phyloP scores from a whole-genome alignment of 345 rosid genomes.

The Eucalyptus sideroxylon region DNA sequence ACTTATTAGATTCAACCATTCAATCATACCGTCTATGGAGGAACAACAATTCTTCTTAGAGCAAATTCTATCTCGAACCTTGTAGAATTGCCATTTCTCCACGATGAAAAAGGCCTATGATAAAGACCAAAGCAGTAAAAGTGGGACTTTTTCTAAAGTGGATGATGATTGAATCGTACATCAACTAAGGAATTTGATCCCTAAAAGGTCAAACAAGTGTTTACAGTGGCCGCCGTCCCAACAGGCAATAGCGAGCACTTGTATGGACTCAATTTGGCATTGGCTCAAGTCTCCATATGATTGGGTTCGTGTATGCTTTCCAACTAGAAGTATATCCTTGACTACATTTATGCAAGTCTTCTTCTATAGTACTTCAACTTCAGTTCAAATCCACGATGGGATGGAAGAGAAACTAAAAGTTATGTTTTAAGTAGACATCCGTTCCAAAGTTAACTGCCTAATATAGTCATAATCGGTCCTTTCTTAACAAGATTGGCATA shows the following conservation, averaged over 20 bases:
- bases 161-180: not conserved
- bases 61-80: not conserved
- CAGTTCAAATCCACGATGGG: not conserved
- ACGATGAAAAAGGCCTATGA: not conserved
- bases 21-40: not conserved
- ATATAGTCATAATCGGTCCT: not conserved
- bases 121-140: not conserved
- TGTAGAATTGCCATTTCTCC: not conserved
- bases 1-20: not conserved
- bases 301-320: not conserved
- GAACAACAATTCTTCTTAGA: not conserved
- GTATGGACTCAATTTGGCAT: not conserved
- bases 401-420: not conserved
- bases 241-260: not conserved
- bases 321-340: not conserved
- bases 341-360: not conserved
- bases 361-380: not conserved
- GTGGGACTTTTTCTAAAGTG: not conserved
- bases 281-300: not conserved
- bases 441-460: not conserved
- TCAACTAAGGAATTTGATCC: not conserved
- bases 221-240: not conserved
- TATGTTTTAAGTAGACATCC: not conserved
- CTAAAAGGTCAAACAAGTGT: not conserved
- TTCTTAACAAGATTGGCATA: not conserved